Conservation (phyloP, 331 rosid genomes). For the Acacia concinna region DNA sequence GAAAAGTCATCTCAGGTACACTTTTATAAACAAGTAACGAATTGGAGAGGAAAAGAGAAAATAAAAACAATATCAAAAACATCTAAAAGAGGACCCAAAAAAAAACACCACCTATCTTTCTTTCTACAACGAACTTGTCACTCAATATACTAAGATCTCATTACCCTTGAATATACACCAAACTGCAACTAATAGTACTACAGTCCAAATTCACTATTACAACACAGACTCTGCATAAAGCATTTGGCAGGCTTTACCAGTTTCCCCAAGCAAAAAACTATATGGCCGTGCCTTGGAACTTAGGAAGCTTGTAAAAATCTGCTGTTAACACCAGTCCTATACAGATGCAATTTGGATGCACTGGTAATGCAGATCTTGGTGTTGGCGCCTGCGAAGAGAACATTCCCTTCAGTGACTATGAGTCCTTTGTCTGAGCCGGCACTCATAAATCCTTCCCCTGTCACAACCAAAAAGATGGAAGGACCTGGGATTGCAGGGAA, state of each 20-base stretch:
- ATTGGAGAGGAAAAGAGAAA: neutral
- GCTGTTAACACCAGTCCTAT: constrained; percentile 80
- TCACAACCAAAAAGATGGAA: constrained; percentile 64
- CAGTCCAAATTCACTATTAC: constrained; percentile 9
- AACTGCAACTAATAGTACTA: constrained; percentile 25
- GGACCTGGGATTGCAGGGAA: constrained; percentile 81
- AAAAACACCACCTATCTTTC: neutral
- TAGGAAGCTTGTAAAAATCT: constrained; percentile 48
- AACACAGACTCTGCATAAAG: constrained; percentile 26
- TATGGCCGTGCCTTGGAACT: constrained; percentile 2
- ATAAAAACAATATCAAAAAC: neutral
- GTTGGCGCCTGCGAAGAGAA: constrained; percentile 75
- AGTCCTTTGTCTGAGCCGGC: constrained; percentile 42
- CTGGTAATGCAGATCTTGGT: constrained; percentile 56
- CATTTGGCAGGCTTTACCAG: constrained; percentile 19
- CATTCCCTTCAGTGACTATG: constrained; percentile 65
- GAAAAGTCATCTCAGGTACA: neutral
- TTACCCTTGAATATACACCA: constrained; percentile 42
- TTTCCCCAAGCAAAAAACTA: neutral
- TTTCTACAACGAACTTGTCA: constrained; percentile 26
- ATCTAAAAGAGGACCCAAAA: neutral
- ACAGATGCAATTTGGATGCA: constrained; percentile 62
- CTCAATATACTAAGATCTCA: constrained; percentile 21
- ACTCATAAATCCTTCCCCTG: constrained; percentile 67
- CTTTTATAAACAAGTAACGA: constrained; percentile 28